Evolutionary conservation across 352 stramenopile genomes (phyloP), one percentile per base, ranked within the genome.

Genomic region (Hyaloperonospora brassicae): DNA sequence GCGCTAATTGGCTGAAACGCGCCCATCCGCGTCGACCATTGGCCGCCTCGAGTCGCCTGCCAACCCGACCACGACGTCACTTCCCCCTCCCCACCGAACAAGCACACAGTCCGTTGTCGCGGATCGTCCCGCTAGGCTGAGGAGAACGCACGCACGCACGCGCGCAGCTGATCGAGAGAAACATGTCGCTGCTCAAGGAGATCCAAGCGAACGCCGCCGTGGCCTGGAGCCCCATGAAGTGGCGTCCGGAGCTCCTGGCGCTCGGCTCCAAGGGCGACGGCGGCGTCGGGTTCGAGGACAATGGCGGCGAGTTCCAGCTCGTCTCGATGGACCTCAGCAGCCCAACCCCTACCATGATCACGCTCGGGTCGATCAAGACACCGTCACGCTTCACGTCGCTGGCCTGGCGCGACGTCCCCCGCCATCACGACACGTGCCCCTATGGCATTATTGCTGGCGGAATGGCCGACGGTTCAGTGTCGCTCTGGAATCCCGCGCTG

Each of bases 241-340:
- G 72, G 30, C 79, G 76, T 56, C 62, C 72, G 34, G 82, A 90
- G 62, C 66, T 94, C 49, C 72, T 96, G 55, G 87, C 87, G 64
- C 76, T 95, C 31, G 87, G 87, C 48, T 87, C 78, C 59, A 96
- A 98, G 86, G 96, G 98, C 63, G 95, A 96, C 55, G 91, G 92
- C 58, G 95, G 94, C 52, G 83, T 82, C 47, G 92, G 93, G 47
- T 99, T 99, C 69, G 96, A 98, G 64, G 96, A 98, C 73, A 98
- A 94, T 43, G 96, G 96, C 34, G 95, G 95, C 50, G 88, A 98
- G 72, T 86, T 99, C 52, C 96, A 98, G 76, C 61, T 99, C 41
- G 96, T 98, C 57, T 88, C 87, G 50, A 86, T 98, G 72, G 82
- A 97, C 71, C 79, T 97, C 38, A 81, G 78, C 62, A 64, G 90